phyloP scores from a whole-genome alignment of 495 filamentous ascomycete genomes.

The Aspergillus asperescens region DNA sequence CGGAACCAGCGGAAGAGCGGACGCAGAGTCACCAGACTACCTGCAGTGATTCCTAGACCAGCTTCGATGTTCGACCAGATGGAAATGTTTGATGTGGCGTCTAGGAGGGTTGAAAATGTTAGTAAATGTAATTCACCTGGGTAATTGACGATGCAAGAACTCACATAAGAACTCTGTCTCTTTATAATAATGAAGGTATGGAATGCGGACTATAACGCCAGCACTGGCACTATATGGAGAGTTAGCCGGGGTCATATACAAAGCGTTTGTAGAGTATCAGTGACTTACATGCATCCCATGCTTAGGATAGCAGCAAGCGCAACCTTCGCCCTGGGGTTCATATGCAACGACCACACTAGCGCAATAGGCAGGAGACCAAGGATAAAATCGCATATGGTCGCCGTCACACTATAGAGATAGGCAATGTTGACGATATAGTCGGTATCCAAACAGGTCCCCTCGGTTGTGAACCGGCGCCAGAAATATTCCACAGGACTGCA shows the following conservation, averaged over 20 bases:
- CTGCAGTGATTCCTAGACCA: slow-evolving; percentile 43
- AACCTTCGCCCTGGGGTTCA: slow-evolving; percentile 33
- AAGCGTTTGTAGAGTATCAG: slow-evolving; percentile 1
- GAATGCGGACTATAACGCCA: slow-evolving; percentile 37
- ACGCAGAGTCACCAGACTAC: slow-evolving; percentile 44
- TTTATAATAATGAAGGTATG: slow-evolving; percentile 29
- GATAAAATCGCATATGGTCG: slow-evolving; percentile 36
- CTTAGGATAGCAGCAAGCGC: slow-evolving; percentile 36
- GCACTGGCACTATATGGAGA: slow-evolving; percentile 27
- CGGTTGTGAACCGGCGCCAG: slow-evolving; percentile 27
- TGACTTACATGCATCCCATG: slow-evolving; percentile 40
- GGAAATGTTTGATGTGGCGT: slow-evolving; percentile 39
- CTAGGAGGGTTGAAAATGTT: slow-evolving; percentile 20
- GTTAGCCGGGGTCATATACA: not conserved
- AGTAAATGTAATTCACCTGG: slow-evolving; percentile 3
- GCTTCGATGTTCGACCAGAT: slow-evolving; percentile 47
- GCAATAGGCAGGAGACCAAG: slow-evolving; percentile 35
- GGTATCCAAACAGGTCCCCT: slow-evolving; percentile 31
- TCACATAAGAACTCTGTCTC: slow-evolving; percentile 30
- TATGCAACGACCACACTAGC: slow-evolving; percentile 37
- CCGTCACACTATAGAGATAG: slow-evolving; percentile 41
- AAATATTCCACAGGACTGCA: slow-evolving; percentile 39
- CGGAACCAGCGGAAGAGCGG: slow-evolving; percentile 45
- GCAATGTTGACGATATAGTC: slow-evolving; percentile 31
- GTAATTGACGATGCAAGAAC: not conserved